Base-by-base conservation (phyloP, 164 flowering plant genomes). In the Paratinospora sagittata region DNA sequence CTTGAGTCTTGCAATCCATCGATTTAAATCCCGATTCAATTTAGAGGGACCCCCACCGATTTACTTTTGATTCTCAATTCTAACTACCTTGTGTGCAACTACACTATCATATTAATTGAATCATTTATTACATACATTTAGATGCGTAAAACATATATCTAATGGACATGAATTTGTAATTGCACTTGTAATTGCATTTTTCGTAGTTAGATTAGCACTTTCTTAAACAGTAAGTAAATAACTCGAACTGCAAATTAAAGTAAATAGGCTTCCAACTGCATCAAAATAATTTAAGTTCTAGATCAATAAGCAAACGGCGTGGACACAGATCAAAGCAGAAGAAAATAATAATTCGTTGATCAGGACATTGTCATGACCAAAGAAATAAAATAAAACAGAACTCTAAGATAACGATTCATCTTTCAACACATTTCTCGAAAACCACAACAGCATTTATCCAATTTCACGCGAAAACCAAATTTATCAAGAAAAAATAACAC, bases 341-440 rank as follows among this genome's bases (percentile, higher is more conserved):
- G n/a, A 27, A 30, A 30, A 30, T 4, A 30, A 30, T n/a, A 30
- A 43, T 9, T 65, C 47, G 13, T 9, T 0, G 47, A 8, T 36
- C 7, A 12, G 30, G 10, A 65, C 45, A 65, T 17, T 7, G 13
- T 34, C 26, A 9, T 19, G 45, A 65, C 33, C 61, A 55, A 21
- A 55, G 34, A 55, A 21, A 55, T 21, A 55, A 55, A n/a, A 55
- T 55, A 55, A 36, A 65, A 17, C n/a, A 24, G 6, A 67, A 27
- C 69, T 30, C 69, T 67, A 43, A 24, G 10, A 67, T n/a, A 36
- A 68, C 26, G 26, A 68, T 27, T 30, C 16, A 30, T 26, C 52
- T 24, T 43, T 67, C 3, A 14, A 27, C 45, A n/a, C 12, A 36
- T 16, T 33, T 30, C 64, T 27, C 6, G 14, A 8, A 33, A 27